Evolutionary conservation across 2,329 filamentous ascomycete genomes (phyloP), one percentile per base, ranked within the genome.

Genomic region (Arthroderma sp.): DNA sequence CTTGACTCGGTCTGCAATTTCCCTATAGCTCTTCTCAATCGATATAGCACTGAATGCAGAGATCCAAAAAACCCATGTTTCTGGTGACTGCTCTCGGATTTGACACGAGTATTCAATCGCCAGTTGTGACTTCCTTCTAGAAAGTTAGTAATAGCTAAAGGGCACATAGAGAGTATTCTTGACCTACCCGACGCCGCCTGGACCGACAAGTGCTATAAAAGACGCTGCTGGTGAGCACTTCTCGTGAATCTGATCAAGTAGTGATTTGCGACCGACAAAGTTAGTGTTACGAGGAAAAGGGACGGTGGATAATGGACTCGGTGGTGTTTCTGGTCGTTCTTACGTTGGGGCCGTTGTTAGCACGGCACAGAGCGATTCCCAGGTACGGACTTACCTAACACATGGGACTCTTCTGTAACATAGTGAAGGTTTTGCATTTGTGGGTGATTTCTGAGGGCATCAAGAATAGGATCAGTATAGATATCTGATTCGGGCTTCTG

Each of bases 101-200:
- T 15, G 15, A 8, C 17, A 19, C 3, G 2, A 13, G 17, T 41
- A 8, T n/a, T 41, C 38, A 41, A 41, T 41, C 4, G 38, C 38
- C 13, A 41, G 15, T 2, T 41, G 38, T 4, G 38, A 54, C 66
- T 62, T 35, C 52, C 59, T 37, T 41, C 31, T 13, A 3, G 4
- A 1, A 35, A n/a, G 33, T 59, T 28, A 8, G 21, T 57, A 38
- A 21, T 31, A 44, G 2, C 35, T 28, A 44, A 31, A 21, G 3
- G 21, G 2, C 31, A 44, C n/a, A n/a, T n/a, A n/a, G n/a, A n/a
- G n/a, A 47, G 19, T 3, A 25, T 1, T 11, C n/a, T 28, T 31
- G 4, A 41, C 56, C 65, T 71, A 66, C 63, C 71, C 60, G 35
- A 71, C 63, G 9, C 71, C 70, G 2, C 71, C 71, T 1, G 73